Evolutionary conservation across 75 land plant genomes (phyloP).

Genomic region (Cryptomeria japonica): DNA sequence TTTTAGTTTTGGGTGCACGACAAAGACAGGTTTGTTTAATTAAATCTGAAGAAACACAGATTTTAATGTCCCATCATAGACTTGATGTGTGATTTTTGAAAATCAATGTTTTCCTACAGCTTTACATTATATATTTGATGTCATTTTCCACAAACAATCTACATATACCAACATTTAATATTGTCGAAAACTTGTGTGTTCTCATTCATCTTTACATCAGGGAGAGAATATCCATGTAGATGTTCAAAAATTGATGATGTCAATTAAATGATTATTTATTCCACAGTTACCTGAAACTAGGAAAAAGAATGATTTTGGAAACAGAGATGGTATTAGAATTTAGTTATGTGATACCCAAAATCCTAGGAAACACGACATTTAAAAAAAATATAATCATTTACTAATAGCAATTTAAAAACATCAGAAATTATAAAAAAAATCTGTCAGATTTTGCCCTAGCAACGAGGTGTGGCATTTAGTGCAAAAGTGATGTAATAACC

Average conservation of each 20-base stretch:
- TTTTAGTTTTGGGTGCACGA: neutral
- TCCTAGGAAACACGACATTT: neutral
- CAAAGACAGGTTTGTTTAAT: slow-evolving; percentile 4
- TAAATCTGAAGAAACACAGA: neutral
- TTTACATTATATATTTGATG: neutral
- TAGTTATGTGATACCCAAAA: neutral
- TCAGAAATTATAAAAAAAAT: neutral
- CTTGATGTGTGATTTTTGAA: neutral
- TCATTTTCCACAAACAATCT: neutral
- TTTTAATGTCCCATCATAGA: neutral
- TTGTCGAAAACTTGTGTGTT: neutral
- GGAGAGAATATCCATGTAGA: neutral
- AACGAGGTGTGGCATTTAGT: neutral
- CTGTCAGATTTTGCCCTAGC: neutral
- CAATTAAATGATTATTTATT: neutral
- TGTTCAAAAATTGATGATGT: neutral
- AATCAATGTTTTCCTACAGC: neutral
- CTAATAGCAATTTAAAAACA: neutral
- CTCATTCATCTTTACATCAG: neutral
- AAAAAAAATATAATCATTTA: neutral
- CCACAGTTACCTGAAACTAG: neutral
- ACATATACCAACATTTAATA: neutral
- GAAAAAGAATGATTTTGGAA: neutral
- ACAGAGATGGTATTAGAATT: neutral
- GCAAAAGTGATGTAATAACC: neutral